Percentiles rank a stretch among this genome's conserved stretches.
phyloP scores from a whole-genome alignment of 805 yeast genomes.

The Wickerhamomyces mucosus region DNA sequence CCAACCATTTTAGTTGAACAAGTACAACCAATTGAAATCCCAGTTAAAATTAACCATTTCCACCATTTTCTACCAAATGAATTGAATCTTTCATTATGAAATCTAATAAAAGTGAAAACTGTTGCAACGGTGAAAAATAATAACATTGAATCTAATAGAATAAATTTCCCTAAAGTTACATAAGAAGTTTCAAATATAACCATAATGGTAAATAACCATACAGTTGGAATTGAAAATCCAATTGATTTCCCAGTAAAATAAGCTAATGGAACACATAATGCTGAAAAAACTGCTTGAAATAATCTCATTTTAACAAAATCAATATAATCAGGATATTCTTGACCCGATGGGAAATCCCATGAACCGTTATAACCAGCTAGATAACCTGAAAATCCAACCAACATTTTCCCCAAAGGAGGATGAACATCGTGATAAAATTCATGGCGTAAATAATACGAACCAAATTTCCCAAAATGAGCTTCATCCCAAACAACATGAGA shows the following conservation, averaged over 20 bases:
- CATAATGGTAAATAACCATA: constrained; percentile 76
- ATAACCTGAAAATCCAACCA: constrained; percentile 81
- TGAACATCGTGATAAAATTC: constrained; percentile 95
- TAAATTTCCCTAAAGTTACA: constrained; percentile 80
- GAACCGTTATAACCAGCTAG: constrained; percentile 82
- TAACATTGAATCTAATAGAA: constrained; percentile 84
- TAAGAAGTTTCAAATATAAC: constrained; percentile 76
- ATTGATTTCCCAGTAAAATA: constrained; percentile 72
- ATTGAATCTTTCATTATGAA: constrained; percentile 47
- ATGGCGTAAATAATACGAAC: constrained; percentile 79
- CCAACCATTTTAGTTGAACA: constrained; percentile 97
- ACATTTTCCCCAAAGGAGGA: constrained; percentile 93
- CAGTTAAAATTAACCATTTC: constrained; percentile 83
- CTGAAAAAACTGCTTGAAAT: constrained; percentile 78
- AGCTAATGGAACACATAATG: constrained; percentile 78
- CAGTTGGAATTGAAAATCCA: constrained; percentile 60
- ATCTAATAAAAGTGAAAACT: constrained; percentile 59
- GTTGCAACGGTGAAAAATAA: constrained; percentile 85
- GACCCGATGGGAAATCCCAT: constrained; percentile 83
- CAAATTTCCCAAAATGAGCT: constrained; percentile 96
- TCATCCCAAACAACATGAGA: constrained; percentile 91
- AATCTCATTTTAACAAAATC: constrained; percentile 82
- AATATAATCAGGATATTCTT: constrained; percentile 61
- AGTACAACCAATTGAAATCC: constrained; percentile 80
- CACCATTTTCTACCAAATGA: constrained; percentile 78